phyloP scores from a whole-genome alignment of 1,139 yeast genomes.

The Tardiomyces blankii region DNA sequence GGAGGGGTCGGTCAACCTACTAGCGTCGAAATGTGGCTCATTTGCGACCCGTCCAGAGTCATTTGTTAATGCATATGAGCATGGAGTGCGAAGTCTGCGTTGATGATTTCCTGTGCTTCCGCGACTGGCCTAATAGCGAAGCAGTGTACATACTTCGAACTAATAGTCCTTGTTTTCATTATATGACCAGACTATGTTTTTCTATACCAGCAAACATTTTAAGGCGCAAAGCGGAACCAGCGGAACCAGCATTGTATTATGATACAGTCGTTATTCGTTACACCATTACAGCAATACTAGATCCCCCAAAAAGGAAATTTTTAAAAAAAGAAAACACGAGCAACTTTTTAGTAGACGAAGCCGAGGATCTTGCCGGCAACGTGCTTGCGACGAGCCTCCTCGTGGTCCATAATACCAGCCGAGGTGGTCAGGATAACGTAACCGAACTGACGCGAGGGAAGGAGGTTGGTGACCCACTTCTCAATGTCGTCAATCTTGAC shows the following conservation, averaged over 20 bases:
- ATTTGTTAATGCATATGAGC: not conserved
- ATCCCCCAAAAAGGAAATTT: not conserved
- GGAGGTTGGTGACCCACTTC: slow-evolving; percentile 95
- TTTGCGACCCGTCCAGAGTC: slow-evolving; percentile 1
- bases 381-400: slow-evolving; percentile 99
- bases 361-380: slow-evolving; percentile 98
- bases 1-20: slow-evolving; percentile 14
- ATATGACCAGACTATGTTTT: too few species aligned
- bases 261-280: slow-evolving; percentile 1
- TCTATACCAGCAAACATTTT: too few species aligned
- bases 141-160: too few species aligned
- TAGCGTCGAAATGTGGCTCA: slow-evolving; percentile 20
- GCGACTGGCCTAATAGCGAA: too few species aligned
- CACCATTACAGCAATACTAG: not conserved
- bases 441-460: slow-evolving; percentile 99
- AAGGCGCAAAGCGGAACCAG: not conserved
- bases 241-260: not conserved
- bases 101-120: not conserved
- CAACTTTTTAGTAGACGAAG: slow-evolving; percentile 60
- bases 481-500: slow-evolving; percentile 88
- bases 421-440: slow-evolving; percentile 95
- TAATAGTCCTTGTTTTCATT: too few species aligned
- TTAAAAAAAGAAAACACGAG: not conserved
- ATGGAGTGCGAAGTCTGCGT: not conserved
- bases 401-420: slow-evolving; percentile 99